Evolutionary conservation across 495 filamentous ascomycete species (phyloP), one percentile per base, ranked within the genome.

Genomic region (Apodospora peruviana): DNA sequence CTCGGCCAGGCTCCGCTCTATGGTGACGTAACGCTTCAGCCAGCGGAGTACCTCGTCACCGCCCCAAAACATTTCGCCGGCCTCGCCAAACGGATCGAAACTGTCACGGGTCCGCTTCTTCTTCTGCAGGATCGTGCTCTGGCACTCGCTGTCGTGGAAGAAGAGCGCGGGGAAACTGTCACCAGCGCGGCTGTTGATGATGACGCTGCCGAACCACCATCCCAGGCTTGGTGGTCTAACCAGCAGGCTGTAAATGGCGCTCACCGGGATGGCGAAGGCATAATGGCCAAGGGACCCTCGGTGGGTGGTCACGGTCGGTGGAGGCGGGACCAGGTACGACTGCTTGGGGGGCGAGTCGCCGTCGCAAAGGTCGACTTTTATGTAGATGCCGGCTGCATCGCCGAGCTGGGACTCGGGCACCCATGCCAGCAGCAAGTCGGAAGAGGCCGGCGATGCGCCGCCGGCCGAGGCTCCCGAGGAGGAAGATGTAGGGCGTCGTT

Each of bases 161-260:
- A 98, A 98, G 4, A 98, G 72, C 9, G 94, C 89, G 0, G 93
- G 93, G 58, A 96, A 96, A 60, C 83, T 87, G 63, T 96, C 89
- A 2, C 94, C 93, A 2, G 84, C 84, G 5, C 88, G 74, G 0
- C 87, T 88, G 57, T 97, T 97, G 66, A 97, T 88, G 34, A 98
- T 86, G 3, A 97, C 57, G 57, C 88, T 94, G 35, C 93, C 93
- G 66, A 90, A 96, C 93, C 94, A 97, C 93, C 93, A 98, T 19
- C 93, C 93, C 16, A 95, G 64, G 65, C 88, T 96, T 16, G 93
- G 93, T 5, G 94, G 93, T 7, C 93, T 82, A 18, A 98, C 85
- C 8, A 96, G 79, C 11, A 97, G 69, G 27, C 86, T 91, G 66
- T 91, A 98, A 52, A 98, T 86, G 48, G 93, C 84, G 34, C 81